Percentiles rank a stretch among this genome's conserved stretches.
Evolutionary conservation across 2,329 filamentous ascomycete species (phyloP).

Genomic region (Ophiognomonia clavigignenti-juglandacearum): DNA sequence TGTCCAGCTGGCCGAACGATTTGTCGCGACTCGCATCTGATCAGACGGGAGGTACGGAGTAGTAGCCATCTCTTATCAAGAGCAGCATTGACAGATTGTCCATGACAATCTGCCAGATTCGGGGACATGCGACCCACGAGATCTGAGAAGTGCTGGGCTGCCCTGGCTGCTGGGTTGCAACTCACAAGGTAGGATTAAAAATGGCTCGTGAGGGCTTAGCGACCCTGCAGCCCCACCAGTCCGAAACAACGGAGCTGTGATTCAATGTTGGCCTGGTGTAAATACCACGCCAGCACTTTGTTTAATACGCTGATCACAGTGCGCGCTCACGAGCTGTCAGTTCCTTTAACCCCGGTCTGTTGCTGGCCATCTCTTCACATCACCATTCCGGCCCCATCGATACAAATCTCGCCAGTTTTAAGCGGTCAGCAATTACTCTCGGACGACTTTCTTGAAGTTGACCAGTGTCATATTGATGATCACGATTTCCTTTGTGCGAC

Average conservation of each 20-base stretch:
- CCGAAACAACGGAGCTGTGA: conserved; percentile 2
- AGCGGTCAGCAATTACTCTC: neutral
- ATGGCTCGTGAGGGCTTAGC: neutral
- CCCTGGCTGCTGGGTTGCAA: no score
- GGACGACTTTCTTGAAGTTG: neutral
- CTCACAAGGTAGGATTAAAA: neutral
- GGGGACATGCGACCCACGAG: neutral
- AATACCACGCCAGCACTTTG: neutral
- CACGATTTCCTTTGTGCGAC: no score
- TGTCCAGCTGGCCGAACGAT: neutral
- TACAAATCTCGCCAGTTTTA: conserved; percentile 3
- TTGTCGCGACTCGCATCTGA: no score
- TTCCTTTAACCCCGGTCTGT: neutral
- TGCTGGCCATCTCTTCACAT: neutral
- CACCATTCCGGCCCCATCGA: neutral
- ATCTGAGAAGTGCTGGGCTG: neutral
- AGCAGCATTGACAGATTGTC: no score
- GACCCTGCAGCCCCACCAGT: neutral
- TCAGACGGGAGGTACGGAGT: no score
- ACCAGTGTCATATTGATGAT: neutral
- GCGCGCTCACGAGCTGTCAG: neutral
- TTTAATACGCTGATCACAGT: conserved; percentile 1
- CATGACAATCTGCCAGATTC: neutral
- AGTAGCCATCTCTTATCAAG: no score
- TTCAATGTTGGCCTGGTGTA: neutral